These are phyloP conservation scores for Mucor circinelloides DNA, from an alignment of 371 early-diverging fungal species.

Conservation along the genomic window DNA sequence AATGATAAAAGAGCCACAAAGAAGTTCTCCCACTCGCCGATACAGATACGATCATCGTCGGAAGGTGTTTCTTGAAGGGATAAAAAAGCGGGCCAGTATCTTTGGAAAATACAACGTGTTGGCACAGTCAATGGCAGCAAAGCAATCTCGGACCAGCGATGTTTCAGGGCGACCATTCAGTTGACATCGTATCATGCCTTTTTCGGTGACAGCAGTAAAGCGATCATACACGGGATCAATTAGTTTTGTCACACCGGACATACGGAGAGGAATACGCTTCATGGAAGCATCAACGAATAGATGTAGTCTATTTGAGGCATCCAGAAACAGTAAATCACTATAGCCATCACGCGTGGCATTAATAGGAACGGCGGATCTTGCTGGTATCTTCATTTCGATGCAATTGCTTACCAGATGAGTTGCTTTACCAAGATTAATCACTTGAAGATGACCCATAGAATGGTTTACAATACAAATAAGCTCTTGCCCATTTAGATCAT, in stretches of 20 bases:
- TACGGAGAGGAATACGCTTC: not conserved
- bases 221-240: conserved; percentile 51
- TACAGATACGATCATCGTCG: not conserved
- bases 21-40: conserved; percentile 62
- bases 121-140: conserved; percentile 53
- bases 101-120: conserved; percentile 31
- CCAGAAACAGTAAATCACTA: conserved; percentile 42
- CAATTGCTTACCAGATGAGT: not conserved
- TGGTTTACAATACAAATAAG: conserved; percentile 44
- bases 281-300: conserved; percentile 11
- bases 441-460: conserved; percentile 7
- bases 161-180: conserved; percentile 42
- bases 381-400: conserved; percentile 35
- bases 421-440: conserved; percentile 12
- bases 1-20: conserved; percentile 55
- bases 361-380: conserved; percentile 37
- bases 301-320: not conserved
- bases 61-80: not conserved
- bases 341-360: conserved; percentile 43
- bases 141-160: conserved; percentile 44
- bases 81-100: conserved; percentile 18
- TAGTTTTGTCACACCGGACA: conserved; percentile 22
- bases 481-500: conserved; percentile 28
- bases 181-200: conserved; percentile 36
- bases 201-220: conserved; percentile 37